Conservation (phyloP, 2,329 filamentous ascomycete species). For the Colletotrichum navitas region DNA sequence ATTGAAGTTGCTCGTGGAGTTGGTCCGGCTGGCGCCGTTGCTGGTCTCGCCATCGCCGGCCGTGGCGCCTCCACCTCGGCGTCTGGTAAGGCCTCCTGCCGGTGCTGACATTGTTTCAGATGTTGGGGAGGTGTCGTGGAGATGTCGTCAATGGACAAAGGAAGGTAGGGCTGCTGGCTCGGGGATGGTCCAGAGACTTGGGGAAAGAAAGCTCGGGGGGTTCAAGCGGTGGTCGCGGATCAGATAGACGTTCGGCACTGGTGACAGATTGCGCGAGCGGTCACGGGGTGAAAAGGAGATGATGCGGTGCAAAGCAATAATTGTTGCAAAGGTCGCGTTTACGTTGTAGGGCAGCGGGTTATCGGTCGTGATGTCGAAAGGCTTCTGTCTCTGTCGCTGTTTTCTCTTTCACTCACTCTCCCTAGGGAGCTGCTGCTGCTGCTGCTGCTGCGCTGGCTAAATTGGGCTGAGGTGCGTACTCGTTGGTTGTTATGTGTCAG, state of each 20-base stretch:
- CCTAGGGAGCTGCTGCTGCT: conserved; percentile 20
- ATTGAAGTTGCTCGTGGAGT: conserved; percentile 65
- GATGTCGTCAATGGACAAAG: conserved; percentile 31
- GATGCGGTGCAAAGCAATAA: conserved; percentile 6
- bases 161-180: conserved; percentile 21
- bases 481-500: conserved; percentile 17
- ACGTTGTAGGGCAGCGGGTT: conserved; percentile 19
- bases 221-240: conserved; percentile 32
- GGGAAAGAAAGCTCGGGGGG: neutral
- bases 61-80: conserved; percentile 73
- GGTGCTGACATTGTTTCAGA: conserved; percentile 38
- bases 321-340: conserved; percentile 5
- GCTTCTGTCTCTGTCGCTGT: conserved; percentile 30
- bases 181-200: conserved; percentile 22
- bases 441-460: conserved; percentile 21
- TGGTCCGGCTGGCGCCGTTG: conserved; percentile 68
- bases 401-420: conserved; percentile 15
- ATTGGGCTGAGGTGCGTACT: conserved; percentile 21
- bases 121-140: conserved; percentile 31
- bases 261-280: conserved; percentile 24
- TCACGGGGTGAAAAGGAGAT: conserved; percentile 13
- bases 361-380: conserved; percentile 38
- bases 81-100: conserved; percentile 66
- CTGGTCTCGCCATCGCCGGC: conserved; percentile 69
- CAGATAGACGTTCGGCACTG: conserved; percentile 20